phyloP scores from a whole-genome alignment of 129 eudicot species.

The Calendula officinalis region DNA sequence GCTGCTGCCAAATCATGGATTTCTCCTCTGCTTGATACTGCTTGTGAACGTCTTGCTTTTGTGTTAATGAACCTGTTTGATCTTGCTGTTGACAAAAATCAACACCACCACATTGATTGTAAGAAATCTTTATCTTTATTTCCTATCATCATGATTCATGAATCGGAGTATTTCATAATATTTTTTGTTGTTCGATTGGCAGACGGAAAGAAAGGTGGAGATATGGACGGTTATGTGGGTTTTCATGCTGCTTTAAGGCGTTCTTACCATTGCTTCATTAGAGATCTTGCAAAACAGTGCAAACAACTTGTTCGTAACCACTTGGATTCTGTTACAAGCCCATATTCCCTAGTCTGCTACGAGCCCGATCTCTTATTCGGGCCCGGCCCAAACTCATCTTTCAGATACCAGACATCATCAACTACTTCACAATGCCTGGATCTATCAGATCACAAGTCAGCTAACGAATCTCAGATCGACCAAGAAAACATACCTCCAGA shows the following conservation, averaged over 20 bases:
- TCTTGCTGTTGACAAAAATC: constrained; percentile 79
- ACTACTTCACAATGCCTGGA: constrained; percentile 57
- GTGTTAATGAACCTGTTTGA: constrained; percentile 75
- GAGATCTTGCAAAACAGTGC: constrained; percentile 76
- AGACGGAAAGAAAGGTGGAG: constrained; percentile 71
- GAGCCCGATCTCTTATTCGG: constrained; percentile 44
- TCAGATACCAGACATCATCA: constrained; percentile 35
- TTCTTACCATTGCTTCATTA: constrained; percentile 67
- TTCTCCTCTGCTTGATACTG: constrained; percentile 90
- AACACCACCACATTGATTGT: constrained; percentile 49
- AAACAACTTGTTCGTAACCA: constrained; percentile 87
- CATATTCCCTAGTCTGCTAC: constrained; percentile 83
- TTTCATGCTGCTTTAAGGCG: constrained; percentile 92
- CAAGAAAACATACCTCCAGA: constrained; percentile 76
- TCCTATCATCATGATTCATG: neutral
- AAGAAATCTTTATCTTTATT: constrained; percentile 29
- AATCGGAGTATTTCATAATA: constrained; percentile 4
- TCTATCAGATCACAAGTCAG: constrained; percentile 57
- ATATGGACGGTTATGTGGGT: constrained; percentile 93
- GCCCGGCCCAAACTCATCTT: constrained; percentile 37
- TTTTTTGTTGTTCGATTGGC: constrained; percentile 7
- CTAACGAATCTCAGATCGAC: constrained; percentile 27
- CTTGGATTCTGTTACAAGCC: constrained; percentile 95
- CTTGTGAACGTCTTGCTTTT: constrained; percentile 90
- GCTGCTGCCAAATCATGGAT: constrained; percentile 95